These are phyloP conservation scores for Drechslerella stenobrocha DNA, from an alignment of 2,329 filamentous ascomycete species.

Conservation along the genomic window DNA sequence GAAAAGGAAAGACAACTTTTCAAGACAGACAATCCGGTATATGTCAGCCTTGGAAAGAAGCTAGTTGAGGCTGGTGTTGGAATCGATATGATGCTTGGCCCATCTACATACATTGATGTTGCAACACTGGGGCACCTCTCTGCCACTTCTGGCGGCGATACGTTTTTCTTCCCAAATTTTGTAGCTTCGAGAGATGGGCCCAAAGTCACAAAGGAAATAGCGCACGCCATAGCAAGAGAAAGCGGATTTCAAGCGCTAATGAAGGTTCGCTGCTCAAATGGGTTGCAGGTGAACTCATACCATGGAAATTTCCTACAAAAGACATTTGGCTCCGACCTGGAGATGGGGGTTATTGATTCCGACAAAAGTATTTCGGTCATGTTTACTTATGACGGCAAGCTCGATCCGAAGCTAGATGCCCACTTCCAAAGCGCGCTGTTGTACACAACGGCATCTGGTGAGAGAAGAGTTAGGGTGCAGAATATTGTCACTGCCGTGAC, in stretches of 20 bases:
- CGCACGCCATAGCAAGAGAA: constrained; percentile 81
- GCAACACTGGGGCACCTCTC: constrained; percentile 70
- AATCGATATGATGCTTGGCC: constrained; percentile 90
- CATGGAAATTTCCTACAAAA: constrained; percentile 96
- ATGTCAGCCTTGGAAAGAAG: constrained; percentile 81
- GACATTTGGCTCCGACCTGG: constrained; percentile 80
- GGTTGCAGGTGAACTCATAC: constrained; percentile 88
- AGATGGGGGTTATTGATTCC: constrained; percentile 87
- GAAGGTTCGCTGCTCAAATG: constrained; percentile 98
- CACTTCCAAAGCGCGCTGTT: constrained; percentile 95
- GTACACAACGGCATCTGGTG: constrained; percentile 87
- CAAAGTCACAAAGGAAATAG: constrained; percentile 81
- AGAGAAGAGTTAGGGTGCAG: constrained; percentile 86
- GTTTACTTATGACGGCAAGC: constrained; percentile 93
- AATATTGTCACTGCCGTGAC: constrained; percentile 93
- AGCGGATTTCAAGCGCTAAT: constrained; percentile 95
- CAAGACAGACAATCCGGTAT: constrained; percentile 83
- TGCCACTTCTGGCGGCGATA: constrained; percentile 87
- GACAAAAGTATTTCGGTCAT: constrained; percentile 91
- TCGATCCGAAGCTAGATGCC: constrained; percentile 93
- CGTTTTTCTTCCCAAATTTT: constrained; percentile 97
- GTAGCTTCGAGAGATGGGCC: constrained; percentile 80
- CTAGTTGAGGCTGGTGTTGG: constrained; percentile 86
- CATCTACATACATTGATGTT: constrained; percentile 64
- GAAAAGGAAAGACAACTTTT: constrained; percentile 92